Conservation (phyloP, 345 rosid genomes). For the Melastoma malabathricum region DNA sequence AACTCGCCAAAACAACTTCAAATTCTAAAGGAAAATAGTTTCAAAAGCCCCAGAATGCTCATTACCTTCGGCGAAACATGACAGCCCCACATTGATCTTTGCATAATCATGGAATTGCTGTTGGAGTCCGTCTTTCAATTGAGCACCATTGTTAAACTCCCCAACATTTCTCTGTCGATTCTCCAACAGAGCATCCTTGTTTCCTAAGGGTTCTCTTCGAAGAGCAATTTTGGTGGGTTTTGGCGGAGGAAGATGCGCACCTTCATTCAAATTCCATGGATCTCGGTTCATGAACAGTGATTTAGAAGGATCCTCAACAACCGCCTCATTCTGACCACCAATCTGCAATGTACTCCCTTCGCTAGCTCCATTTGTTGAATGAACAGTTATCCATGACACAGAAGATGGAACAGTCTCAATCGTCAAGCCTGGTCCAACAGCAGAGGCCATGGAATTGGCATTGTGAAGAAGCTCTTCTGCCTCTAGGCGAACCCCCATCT, state of each 20-base stretch:
- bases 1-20: not conserved
- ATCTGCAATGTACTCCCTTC: constrained; percentile 16
- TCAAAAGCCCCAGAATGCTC: constrained; percentile 22
- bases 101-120: constrained; percentile 16
- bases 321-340: constrained; percentile 12
- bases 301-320: constrained; percentile 33
- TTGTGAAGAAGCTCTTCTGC: constrained; percentile 20
- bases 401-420: constrained; percentile 19
- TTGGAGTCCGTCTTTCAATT: constrained; percentile 19
- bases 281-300: constrained; percentile 58
- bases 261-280: constrained; percentile 46
- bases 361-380: constrained; percentile 12
- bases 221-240: constrained; percentile 36
- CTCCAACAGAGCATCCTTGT: constrained; percentile 30
- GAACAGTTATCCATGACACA: constrained; percentile 23
- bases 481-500: constrained; percentile 22
- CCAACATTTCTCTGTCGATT: constrained; percentile 14
- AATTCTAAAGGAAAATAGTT: constrained; percentile 20
- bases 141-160: constrained; percentile 14
- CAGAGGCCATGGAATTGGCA: constrained; percentile 16
- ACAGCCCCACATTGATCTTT: not conserved
- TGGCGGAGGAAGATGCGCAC: constrained; percentile 41
- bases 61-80: constrained; percentile 7
- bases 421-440: constrained; percentile 13
- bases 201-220: constrained; percentile 21